phyloP scores from a whole-genome alignment of 441 rosid genomes.

The Populus hybrid region DNA sequence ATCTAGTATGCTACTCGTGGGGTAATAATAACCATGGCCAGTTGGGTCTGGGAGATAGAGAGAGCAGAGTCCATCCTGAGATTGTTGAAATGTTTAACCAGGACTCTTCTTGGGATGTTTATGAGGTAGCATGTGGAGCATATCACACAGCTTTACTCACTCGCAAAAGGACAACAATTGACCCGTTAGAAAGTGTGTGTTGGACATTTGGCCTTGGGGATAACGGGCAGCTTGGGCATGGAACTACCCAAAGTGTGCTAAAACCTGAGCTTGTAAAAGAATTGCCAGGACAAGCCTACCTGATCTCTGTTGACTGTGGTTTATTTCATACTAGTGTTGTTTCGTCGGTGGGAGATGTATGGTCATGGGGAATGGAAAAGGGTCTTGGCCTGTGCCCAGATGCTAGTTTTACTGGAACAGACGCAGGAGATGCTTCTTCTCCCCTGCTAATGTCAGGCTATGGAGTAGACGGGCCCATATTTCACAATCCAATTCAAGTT shows the following conservation, averaged over 20 bases:
- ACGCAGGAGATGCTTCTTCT: slow-evolving; percentile 68
- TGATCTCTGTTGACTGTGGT: slow-evolving; percentile 81
- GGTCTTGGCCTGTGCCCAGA: slow-evolving; percentile 88
- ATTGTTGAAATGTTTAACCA: slow-evolving; percentile 50
- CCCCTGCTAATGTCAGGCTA: slow-evolving; percentile 45
- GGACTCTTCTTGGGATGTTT: slow-evolving; percentile 52
- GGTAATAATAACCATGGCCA: slow-evolving; percentile 75
- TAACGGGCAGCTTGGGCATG: slow-evolving; percentile 86
- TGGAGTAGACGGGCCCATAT: slow-evolving; percentile 36
- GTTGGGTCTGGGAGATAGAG: slow-evolving; percentile 74
- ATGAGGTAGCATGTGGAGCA: slow-evolving; percentile 83
- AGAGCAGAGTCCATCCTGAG: slow-evolving; percentile 55
- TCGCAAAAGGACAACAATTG: slow-evolving; percentile 43
- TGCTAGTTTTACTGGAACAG: slow-evolving; percentile 54
- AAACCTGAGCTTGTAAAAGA: slow-evolving; percentile 65
- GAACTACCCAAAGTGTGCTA: slow-evolving; percentile 52
- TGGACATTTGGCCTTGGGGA: slow-evolving; percentile 95
- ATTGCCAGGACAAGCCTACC: slow-evolving; percentile 45
- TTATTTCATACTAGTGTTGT: slow-evolving; percentile 85
- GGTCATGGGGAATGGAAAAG: slow-evolving; percentile 97
- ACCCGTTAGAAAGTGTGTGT: slow-evolving; percentile 50
- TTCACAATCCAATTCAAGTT: slow-evolving; percentile 58
- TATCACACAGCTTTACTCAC: slow-evolving; percentile 83
- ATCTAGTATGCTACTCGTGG: slow-evolving; percentile 73
- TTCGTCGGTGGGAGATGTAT: slow-evolving; percentile 76